phyloP scores from a whole-genome alignment of 2,329 filamentous ascomycete genomes.

The Fusarium goolgardi region DNA sequence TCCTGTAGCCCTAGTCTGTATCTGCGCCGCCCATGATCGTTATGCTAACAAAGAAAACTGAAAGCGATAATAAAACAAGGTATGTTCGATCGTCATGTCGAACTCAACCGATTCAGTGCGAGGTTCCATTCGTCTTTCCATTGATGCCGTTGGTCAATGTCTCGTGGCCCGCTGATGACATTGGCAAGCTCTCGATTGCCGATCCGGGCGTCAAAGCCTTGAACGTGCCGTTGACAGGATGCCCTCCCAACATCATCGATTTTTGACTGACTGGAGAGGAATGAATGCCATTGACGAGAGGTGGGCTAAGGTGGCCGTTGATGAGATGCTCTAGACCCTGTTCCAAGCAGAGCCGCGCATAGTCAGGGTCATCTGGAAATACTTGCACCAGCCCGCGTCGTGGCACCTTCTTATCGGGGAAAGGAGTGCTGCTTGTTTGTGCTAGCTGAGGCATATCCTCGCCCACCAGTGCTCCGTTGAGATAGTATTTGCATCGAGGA shows the following conservation, averaged over 20 bases:
- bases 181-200: constrained; percentile 34
- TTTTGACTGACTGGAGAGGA: constrained; percentile 59
- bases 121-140: constrained; percentile 39
- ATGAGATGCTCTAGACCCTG: constrained; percentile 68
- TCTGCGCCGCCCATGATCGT: constrained; percentile 46
- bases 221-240: constrained; percentile 50
- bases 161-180: constrained; percentile 37
- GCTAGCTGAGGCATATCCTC: constrained; percentile 63
- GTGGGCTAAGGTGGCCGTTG: constrained; percentile 57
- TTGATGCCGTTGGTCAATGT: constrained; percentile 49
- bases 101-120: constrained; percentile 22
- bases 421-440: constrained; percentile 64
- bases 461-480: constrained; percentile 65
- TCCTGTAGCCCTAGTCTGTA: constrained; percentile 36
- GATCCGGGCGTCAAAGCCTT: constrained; percentile 37
- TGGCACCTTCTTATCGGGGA: constrained; percentile 66
- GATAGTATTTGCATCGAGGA: constrained; percentile 68
- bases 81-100: constrained; percentile 16
- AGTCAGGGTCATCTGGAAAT: constrained; percentile 67
- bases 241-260: constrained; percentile 42
- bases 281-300: constrained; percentile 60
- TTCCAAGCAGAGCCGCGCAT: constrained; percentile 64
- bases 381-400: constrained; percentile 66
- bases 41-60: constrained; percentile 46
- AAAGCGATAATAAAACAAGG: constrained; percentile 40